Conservation (phyloP, 1,139 yeast genomes). For the Komagataea norvegica region DNA sequence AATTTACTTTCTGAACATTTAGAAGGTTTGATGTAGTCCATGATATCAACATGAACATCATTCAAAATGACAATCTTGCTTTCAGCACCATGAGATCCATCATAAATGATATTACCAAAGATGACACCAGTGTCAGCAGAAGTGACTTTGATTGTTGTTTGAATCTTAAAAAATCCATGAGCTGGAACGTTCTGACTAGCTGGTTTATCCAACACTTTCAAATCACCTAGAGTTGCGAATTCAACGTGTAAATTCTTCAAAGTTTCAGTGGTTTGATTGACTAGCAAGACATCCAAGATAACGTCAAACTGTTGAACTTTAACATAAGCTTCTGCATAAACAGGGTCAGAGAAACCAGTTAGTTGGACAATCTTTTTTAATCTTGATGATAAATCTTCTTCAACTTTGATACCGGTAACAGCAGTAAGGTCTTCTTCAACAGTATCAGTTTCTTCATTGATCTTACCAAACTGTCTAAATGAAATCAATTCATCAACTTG, state of each 20-base stretch:
- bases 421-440: slow-evolving; percentile 46
- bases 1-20: slow-evolving; percentile 82
- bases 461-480: slow-evolving; percentile 76
- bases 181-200: slow-evolving; percentile 93
- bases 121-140: slow-evolving; percentile 97
- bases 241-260: slow-evolving; percentile 90
- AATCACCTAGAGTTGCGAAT: slow-evolving; percentile 93
- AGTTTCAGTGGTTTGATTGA: slow-evolving; percentile 90
- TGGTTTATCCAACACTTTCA: slow-evolving; percentile 92
- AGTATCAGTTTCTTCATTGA: slow-evolving; percentile 32
- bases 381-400: slow-evolving; percentile 68
- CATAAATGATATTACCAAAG: slow-evolving; percentile 94
- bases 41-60: slow-evolving; percentile 92
- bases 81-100: slow-evolving; percentile 92
- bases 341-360: slow-evolving; percentile 97
- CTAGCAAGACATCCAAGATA: slow-evolving; percentile 86
- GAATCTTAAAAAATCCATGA: slow-evolving; percentile 88
- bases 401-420: slow-evolving; percentile 45
- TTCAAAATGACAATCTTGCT: slow-evolving; percentile 86
- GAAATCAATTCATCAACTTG: slow-evolving; percentile 78
- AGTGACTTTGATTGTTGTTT: slow-evolving; percentile 87
- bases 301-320: slow-evolving; percentile 96
- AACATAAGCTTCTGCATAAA: slow-evolving; percentile 95
- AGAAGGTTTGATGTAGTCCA: slow-evolving; percentile 97
- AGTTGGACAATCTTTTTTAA: slow-evolving; percentile 85